Percentiles rank a stretch among this genome's conserved stretches.
Evolutionary conservation across 2,329 filamentous ascomycete genomes (phyloP).

Genomic region (Apiospora aurea): DNA sequence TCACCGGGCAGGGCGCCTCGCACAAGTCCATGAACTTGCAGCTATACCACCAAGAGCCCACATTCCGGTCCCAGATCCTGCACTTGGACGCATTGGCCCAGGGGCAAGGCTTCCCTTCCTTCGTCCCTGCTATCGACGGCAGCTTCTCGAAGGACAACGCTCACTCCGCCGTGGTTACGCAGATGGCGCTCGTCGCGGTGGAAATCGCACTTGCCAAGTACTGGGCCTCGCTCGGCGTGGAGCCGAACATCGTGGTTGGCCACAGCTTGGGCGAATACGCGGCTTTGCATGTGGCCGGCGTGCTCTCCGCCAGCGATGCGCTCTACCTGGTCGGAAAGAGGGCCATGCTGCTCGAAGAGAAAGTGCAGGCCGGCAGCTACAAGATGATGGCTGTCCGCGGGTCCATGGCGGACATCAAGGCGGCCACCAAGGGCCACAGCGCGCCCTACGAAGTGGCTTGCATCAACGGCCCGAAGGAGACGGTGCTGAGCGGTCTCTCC

Average conservation of each 20-base stretch:
- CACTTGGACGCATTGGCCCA: conserved; percentile 42
- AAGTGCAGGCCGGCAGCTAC: conserved; percentile 62
- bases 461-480: conserved; percentile 69
- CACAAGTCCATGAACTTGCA: conserved; percentile 42
- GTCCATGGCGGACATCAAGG: conserved; percentile 50
- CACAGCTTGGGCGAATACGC: conserved; percentile 68
- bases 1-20: conserved; percentile 53
- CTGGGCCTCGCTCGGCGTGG: conserved; percentile 47
- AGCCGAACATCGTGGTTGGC: conserved; percentile 50
- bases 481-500: conserved; percentile 60
- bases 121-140: conserved; percentile 53
- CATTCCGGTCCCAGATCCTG: conserved; percentile 45
- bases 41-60: conserved; percentile 41
- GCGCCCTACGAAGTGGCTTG: conserved; percentile 57
- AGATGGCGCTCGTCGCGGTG: conserved; percentile 43
- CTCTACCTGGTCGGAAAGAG: conserved; percentile 65
- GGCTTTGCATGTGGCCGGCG: conserved; percentile 63
- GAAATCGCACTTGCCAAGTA: conserved; percentile 47
- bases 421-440: neutral
- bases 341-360: conserved; percentile 59
- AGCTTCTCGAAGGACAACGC: conserved; percentile 49
- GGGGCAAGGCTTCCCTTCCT: conserved; percentile 45
- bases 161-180: conserved; percentile 40
- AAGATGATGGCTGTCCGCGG: conserved; percentile 66
- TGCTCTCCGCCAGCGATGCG: conserved; percentile 64